Evolutionary conservation across 2,329 filamentous ascomycete genomes (phyloP).

Genomic region (Phymatotrichopsis omnivora): DNA sequence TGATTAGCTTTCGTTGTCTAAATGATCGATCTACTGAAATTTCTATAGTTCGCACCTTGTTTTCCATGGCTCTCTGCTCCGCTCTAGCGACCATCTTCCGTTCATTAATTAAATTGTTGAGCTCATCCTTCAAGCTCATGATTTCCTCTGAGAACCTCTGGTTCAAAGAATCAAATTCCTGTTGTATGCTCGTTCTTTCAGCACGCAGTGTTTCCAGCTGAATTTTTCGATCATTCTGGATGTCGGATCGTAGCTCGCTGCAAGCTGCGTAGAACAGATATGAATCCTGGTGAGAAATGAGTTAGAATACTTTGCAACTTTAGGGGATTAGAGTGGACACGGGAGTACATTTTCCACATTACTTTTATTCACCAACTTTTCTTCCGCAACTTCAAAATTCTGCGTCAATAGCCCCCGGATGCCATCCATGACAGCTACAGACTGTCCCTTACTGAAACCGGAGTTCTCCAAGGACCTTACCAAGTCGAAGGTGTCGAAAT

Average conservation of each 20-base stretch:
- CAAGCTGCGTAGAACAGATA: constrained; percentile 93
- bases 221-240: constrained; percentile 64
- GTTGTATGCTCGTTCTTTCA: constrained; percentile 75
- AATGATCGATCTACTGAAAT: constrained; percentile 1
- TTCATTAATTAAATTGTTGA: constrained; percentile 95
- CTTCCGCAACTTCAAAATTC: constrained; percentile 71
- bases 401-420: constrained; percentile 64
- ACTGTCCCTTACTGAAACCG: constrained; percentile 63
- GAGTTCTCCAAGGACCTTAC: constrained; percentile 66
- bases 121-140: constrained; percentile 68
- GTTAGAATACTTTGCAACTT: too few species aligned
- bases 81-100: constrained; percentile 84
- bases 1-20: constrained; percentile 22
- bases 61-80: constrained; percentile 76
- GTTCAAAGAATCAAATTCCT: constrained; percentile 85
- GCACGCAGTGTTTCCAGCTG: constrained; percentile 73
- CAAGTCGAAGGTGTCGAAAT: constrained; percentile 89
- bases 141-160: constrained; percentile 80
- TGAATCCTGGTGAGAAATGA: constrained; percentile 57
- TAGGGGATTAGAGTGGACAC: neutral
- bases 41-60: constrained; percentile 47
- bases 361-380: constrained; percentile 74
- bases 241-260: constrained; percentile 79
- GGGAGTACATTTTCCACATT: constrained; percentile 69
- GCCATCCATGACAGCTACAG: constrained; percentile 84